These are phyloP conservation scores for Favolaschia claudopus DNA, from an alignment of 768 basidiomycete genomes.

Conservation along the genomic window DNA sequence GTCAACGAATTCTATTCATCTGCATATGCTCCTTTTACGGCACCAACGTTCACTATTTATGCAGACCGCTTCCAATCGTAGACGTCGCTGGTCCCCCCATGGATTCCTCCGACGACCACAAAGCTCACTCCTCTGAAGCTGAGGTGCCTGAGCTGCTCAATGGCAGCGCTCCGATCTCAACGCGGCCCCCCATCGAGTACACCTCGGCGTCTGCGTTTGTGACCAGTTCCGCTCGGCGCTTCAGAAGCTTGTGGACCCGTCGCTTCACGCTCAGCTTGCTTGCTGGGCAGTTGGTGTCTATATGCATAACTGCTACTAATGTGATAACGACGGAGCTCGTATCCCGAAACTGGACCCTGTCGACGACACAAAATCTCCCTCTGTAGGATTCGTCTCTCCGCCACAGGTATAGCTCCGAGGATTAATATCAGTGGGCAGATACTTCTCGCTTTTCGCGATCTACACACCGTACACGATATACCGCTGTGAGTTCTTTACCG, in stretches of 20 bases:
- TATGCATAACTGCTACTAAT: constrained; percentile 91
- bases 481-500: constrained; percentile 62
- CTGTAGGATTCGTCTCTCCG: constrained; percentile 54
- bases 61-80: neutral
- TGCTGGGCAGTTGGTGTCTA: constrained; percentile 82
- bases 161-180: constrained; percentile 3
- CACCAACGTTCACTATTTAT: constrained; percentile 9
- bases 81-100: neutral
- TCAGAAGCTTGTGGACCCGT: constrained; percentile 80
- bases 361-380: constrained; percentile 87
- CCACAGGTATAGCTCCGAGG: neutral
- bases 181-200: constrained; percentile 72
- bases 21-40: constrained; percentile 19
- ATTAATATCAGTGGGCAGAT: too few species aligned
- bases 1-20: constrained; percentile 1
- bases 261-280: constrained; percentile 74
- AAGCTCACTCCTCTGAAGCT: constrained; percentile 9
- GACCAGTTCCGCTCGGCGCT: constrained; percentile 62
- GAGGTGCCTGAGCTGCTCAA: constrained; percentile 7
- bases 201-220: constrained; percentile 63
- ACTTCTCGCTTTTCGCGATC: constrained; percentile 74
- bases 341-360: constrained; percentile 70
- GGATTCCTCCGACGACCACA: constrained; percentile 24
- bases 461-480: constrained; percentile 94
- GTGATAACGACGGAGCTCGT: constrained; percentile 85